Base-by-base conservation (phyloP, 371 early-diverging fungal species). In the Apophysomyces elegans region DNA sequence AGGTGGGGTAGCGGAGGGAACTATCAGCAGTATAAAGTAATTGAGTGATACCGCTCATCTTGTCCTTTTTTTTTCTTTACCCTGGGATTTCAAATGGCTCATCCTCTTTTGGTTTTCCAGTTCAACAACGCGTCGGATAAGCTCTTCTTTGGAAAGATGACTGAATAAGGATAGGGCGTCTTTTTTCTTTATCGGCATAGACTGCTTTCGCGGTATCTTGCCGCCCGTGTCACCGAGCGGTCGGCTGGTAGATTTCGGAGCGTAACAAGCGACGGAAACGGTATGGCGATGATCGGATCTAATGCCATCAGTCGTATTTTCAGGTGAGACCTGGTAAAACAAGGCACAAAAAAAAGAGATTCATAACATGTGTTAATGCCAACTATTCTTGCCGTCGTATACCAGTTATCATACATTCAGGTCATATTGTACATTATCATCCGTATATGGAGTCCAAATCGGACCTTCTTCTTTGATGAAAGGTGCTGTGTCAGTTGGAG, bases 121-220 rank as follows among this genome's bases (percentile, higher is more conserved):
- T 14, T 18, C 16, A 16, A 60, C 41, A 38, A 66, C 45, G 18
- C 66, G 50, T 56, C 38, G 37, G 36, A 68, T 63, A 44, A 59
- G 46, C 7, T 45, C 46, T 45, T 45, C 46, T 45, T 45, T 45
- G 13, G 46, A 45, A n/a, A 45, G 16, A 45, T 45, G 46, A 13
- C 46, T 18, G 16, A 45, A 45, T 13, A 45, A 18, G 6, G 46
- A 45, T 45, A 45, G 2, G 13, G n/a, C 46, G 13, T 45, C 46
- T 45, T n/a, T 13, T 45, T 45, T 45, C 46, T 45, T 45, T 45
- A 18, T 13, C 43, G 43, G 43, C 8, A 45, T n/a, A 13, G 46
- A 14, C 46, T 13, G 13, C 16, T 18, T 7, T 45, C 46, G 46
- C 46, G 46, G 46, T 18, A 45, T 45, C 46, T 45, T 45, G 46